Percentiles rank a stretch among this genome's conserved stretches.
phyloP scores from a whole-genome alignment of 139 green algal species.

The Zygnema circumcarinatum region DNA sequence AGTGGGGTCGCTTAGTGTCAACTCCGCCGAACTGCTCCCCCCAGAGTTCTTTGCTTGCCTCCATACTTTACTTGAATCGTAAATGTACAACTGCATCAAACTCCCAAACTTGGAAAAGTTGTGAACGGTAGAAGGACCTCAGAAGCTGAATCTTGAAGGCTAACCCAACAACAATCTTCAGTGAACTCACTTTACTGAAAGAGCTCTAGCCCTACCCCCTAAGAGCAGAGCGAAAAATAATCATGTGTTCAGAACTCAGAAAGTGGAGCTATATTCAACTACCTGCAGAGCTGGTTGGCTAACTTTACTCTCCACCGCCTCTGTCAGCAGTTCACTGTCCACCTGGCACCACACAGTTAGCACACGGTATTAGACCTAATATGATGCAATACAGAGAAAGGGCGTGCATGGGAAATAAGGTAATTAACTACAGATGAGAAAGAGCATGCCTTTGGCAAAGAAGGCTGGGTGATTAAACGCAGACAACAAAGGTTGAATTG shows the following conservation, averaged over 20 bases:
- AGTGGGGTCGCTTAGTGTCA: not conserved
- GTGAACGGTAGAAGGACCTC: not conserved
- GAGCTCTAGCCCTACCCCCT: too few relatives aligned
- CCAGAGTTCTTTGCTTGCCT: not conserved
- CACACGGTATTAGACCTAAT: not conserved
- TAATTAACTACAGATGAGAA: too few relatives aligned
- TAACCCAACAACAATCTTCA: too few relatives aligned
- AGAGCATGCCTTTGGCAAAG: too few relatives aligned
- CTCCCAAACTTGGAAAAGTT: not conserved
- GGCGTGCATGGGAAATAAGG: too few relatives aligned
- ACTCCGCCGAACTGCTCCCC: not conserved
- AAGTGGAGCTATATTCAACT: too few relatives aligned
- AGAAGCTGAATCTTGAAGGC: not conserved
- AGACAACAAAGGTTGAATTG: too few relatives aligned
- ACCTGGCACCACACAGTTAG: constrained; percentile 8
- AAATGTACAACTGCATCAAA: constrained; percentile 16
- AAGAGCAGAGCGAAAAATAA: too few relatives aligned
- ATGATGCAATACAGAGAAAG: constrained; percentile 14
- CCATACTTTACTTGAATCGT: constrained; percentile 3
- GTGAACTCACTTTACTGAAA: too few relatives aligned
- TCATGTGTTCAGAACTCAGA: too few relatives aligned
- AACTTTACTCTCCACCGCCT: constrained; percentile 36
- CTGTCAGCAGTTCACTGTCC: constrained; percentile 3
- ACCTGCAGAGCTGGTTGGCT: constrained; percentile 15
- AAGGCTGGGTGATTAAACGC: too few relatives aligned